Percentiles rank a stretch among this genome's conserved stretches.
Evolutionary conservation across 306 rosid species (phyloP).

Genomic region (Calophaca sinica): DNA sequence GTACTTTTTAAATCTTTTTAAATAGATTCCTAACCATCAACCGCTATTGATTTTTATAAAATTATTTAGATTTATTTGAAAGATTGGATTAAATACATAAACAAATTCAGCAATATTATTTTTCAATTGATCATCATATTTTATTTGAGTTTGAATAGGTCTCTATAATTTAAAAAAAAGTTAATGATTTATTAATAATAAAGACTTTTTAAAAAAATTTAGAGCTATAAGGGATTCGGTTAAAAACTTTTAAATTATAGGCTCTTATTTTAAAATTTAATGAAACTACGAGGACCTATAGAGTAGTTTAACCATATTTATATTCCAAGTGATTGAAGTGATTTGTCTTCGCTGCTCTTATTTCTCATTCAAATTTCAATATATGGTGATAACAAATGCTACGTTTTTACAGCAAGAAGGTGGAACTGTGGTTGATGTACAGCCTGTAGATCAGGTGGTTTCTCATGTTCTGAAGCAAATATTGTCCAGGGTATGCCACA

Average conservation of each 20-base stretch:
- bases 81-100: neutral
- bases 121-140: neutral
- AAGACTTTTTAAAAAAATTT: neutral
- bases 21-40: neutral
- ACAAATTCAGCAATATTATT: neutral
- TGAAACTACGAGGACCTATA: neutral
- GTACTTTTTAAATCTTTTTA: neutral
- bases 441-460: conserved; percentile 85
- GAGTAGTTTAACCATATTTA: conserved; percentile 20
- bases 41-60: neutral
- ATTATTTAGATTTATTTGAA: neutral
- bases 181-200: neutral
- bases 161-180: neutral
- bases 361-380: conserved; percentile 36
- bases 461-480: conserved; percentile 86
- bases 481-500: conserved; percentile 69
- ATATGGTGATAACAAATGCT: conserved; percentile 48
- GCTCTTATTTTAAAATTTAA: neutral
- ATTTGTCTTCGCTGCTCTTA: conserved; percentile 13
- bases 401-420: conserved; percentile 82
- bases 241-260: neutral
- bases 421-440: conserved; percentile 82
- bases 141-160: neutral
- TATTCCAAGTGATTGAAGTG: conserved; percentile 28
- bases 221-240: neutral